Conservation (phyloP, 2,329 filamentous ascomycete genomes). For the Dactylellina leptospora region DNA sequence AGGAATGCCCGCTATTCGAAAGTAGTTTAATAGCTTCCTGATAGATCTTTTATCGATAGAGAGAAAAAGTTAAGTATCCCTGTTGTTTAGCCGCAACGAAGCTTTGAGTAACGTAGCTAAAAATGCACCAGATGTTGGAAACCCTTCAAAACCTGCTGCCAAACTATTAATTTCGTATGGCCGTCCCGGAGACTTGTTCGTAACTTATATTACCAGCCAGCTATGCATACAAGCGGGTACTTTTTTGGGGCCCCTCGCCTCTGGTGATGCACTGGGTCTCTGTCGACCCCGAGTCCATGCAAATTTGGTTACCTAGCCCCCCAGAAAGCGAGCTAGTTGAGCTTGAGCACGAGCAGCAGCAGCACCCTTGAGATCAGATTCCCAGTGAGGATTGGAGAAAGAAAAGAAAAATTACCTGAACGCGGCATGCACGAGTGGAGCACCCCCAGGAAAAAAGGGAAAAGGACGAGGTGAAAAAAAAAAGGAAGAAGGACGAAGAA, state of each 20-base stretch:
- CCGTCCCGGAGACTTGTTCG: constrained; percentile 38
- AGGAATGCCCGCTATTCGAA: too few relatives aligned
- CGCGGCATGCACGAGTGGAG: constrained; percentile 19
- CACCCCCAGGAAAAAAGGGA: constrained; percentile 9
- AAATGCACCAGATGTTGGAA: neutral
- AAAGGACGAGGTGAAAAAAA: neutral
- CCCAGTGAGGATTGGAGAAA: constrained; percentile 29
- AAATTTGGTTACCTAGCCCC: constrained; percentile 40
- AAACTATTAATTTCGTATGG: neutral
- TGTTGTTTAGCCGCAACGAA: constrained; percentile 42
- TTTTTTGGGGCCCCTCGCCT: constrained; percentile 33
- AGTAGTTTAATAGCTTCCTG: too few relatives aligned
- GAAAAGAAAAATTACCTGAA: too few relatives aligned
- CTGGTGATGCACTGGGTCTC: constrained; percentile 39
- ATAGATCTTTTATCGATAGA: constrained; percentile 11
- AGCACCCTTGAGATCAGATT: constrained; percentile 36
- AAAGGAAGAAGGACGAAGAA: constrained; percentile 2
- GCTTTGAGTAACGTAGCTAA: neutral
- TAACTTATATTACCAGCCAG: constrained; percentile 43
- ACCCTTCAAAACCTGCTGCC: neutral
- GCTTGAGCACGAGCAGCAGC: too few relatives aligned
- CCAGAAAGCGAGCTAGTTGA: constrained; percentile 37
- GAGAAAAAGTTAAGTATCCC: constrained; percentile 5
- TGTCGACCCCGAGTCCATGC: constrained; percentile 46
- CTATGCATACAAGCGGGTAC: constrained; percentile 30